phyloP scores from a whole-genome alignment of 2,329 filamentous ascomycete genomes.

The Colletotrichum lentis region DNA sequence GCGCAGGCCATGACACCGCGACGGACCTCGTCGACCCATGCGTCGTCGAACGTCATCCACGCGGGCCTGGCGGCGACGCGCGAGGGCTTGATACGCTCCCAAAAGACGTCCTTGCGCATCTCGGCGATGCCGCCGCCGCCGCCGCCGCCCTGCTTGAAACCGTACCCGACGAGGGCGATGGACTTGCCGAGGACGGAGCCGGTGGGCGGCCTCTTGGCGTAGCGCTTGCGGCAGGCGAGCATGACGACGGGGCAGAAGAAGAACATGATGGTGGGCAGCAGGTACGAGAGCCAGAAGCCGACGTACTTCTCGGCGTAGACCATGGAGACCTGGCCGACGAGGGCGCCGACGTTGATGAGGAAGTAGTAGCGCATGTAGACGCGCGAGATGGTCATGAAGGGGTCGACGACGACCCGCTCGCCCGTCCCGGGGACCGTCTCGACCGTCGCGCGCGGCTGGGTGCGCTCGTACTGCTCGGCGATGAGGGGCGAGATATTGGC shows the following conservation, averaged over 20 bases:
- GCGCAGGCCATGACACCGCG: slow-evolving; percentile 63
- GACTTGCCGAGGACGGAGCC: slow-evolving; percentile 62
- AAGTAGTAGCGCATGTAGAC: slow-evolving; percentile 73
- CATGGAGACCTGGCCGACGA: slow-evolving; percentile 62
- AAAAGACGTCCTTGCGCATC: slow-evolving; percentile 58
- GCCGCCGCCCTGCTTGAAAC: slow-evolving; percentile 19
- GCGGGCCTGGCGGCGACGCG: slow-evolving; percentile 44
- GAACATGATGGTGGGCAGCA: slow-evolving; percentile 62
- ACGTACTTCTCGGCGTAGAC: slow-evolving; percentile 65
- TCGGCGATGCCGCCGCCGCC: no score
- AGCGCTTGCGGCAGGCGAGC: slow-evolving; percentile 50
- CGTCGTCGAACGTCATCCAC: slow-evolving; percentile 73
- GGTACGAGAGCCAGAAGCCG: slow-evolving; percentile 59
- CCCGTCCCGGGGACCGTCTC: slow-evolving; percentile 58
- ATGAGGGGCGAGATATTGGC: slow-evolving; percentile 74
- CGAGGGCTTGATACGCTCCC: slow-evolving; percentile 60
- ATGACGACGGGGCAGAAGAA: slow-evolving; percentile 67
- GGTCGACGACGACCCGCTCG: slow-evolving; percentile 72
- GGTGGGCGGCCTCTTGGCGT: slow-evolving; percentile 56
- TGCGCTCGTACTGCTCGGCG: slow-evolving; percentile 70
- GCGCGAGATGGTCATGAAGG: slow-evolving; percentile 68
- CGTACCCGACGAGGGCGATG: slow-evolving; percentile 42
- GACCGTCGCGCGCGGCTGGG: slow-evolving; percentile 46
- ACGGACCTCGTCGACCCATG: slow-evolving; percentile 70
- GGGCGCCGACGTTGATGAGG: slow-evolving; percentile 62